Evolutionary conservation across 2,329 filamentous ascomycete genomes (phyloP), one percentile per base, ranked within the genome.

Genomic region (Sporothrix protearum): DNA sequence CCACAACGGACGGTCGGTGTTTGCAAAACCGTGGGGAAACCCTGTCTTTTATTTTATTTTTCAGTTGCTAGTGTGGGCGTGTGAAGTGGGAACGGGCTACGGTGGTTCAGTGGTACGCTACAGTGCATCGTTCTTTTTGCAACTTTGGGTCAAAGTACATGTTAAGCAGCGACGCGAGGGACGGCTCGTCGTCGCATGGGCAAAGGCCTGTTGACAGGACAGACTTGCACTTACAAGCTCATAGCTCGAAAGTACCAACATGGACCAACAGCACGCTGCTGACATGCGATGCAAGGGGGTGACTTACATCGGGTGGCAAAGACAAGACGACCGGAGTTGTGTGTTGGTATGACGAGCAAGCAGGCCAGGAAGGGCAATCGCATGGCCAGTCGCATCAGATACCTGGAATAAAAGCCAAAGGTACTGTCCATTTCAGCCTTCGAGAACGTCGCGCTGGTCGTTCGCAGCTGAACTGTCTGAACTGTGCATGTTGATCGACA

Each of bases 21-120:
- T 30, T 42, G 16, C 45, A 33, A 49, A 53, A 45, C 25, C 39
- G 67, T 22, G 67, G 67, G 67, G 67, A 69, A 69, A 69, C 67
- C 67, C 39, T 69, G 67, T 59, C 67, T 5, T 36, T 6, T 36
- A 14, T 22, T 22, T 12, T 49, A 7, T 53, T 10, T 57, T 14
- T 19, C 7, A 14, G n/a, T 14, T 28, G n/a, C 16, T 36, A 53
- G 45, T 28, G 64, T 16, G 5, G 28, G 22, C n/a, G 49, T 42
- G 9, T 22, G 47, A 39, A 63, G n/a, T n/a, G n/a, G n/a, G 10
- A 45, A 30, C 19, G 22, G 28, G 5, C 55, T 59, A 7, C 55
- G 51, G 30, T 25, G 16, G 10, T 25, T 14, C 51, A 30, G 51
- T 30, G 51, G 49, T 10, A 22, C 49, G 49, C 49, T 51, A 19